These are phyloP conservation scores for Sclerotinia nivalis DNA, from an alignment of 2,329 filamentous ascomycete genomes.

Conservation along the genomic window DNA sequence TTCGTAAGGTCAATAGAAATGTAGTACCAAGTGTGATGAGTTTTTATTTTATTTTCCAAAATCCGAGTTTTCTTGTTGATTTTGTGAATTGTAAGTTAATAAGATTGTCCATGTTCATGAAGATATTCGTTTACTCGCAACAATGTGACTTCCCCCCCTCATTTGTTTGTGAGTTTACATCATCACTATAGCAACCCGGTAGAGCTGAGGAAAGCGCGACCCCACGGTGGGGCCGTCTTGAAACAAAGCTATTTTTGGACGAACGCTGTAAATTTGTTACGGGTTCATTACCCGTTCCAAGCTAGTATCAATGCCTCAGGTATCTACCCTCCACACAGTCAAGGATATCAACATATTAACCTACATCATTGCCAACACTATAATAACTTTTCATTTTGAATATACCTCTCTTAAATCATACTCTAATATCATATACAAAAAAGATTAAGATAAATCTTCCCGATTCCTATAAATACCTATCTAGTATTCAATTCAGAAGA, in stretches of 20 bases:
- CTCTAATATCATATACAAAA: too few relatives aligned
- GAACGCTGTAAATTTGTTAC: not conserved
- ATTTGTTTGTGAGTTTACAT: slow-evolving; percentile 11
- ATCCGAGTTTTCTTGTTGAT: slow-evolving; percentile 2
- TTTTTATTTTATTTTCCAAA: slow-evolving; percentile 16
- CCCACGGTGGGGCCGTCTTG: not conserved
- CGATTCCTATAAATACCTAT: too few relatives aligned
- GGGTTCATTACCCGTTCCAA: too few relatives aligned
- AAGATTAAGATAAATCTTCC: too few relatives aligned
- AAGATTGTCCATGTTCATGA: not conserved
- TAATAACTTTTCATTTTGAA: too few relatives aligned
- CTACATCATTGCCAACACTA: too few relatives aligned
- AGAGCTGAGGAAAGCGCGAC: slow-evolving; percentile 11
- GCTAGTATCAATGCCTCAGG: too few relatives aligned
- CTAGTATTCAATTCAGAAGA: too few relatives aligned
- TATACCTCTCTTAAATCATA: too few relatives aligned
- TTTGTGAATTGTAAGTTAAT: slow-evolving; percentile 2
- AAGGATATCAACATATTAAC: too few relatives aligned
- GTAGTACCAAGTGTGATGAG: slow-evolving; percentile 22
- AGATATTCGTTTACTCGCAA: slow-evolving; percentile 13
- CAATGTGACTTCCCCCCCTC: slow-evolving; percentile 16
- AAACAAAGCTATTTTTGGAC: not conserved
- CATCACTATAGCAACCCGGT: slow-evolving; percentile 17
- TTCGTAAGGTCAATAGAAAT: slow-evolving; percentile 22
- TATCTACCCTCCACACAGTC: too few relatives aligned